These are phyloP conservation scores for Rhodotorula diobovata DNA, from an alignment of 768 basidiomycete species.

Conservation along the genomic window DNA sequence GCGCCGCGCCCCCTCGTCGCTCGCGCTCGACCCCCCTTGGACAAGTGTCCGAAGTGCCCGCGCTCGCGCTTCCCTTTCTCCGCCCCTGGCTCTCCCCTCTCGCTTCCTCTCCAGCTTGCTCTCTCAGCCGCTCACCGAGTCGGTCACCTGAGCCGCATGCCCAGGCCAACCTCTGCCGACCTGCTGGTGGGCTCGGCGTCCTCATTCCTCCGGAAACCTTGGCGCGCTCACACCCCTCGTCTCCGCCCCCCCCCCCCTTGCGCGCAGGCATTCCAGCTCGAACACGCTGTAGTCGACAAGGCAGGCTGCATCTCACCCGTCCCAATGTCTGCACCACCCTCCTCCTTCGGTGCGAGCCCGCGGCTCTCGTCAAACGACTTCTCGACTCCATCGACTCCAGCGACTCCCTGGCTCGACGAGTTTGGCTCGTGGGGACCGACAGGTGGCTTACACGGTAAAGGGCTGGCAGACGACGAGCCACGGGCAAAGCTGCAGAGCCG, in stretches of 20 bases:
- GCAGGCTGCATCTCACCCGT: neutral
- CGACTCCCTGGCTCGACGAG: neutral
- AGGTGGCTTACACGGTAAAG: neutral
- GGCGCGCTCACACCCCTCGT: neutral
- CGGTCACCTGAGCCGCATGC: neutral
- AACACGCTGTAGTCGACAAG: neutral
- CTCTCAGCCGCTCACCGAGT: neutral
- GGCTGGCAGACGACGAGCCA: neutral
- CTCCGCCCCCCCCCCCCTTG: too few species aligned
- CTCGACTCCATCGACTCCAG: neutral
- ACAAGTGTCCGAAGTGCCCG: too few species aligned
- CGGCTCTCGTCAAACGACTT: neutral
- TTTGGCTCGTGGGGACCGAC: neutral
- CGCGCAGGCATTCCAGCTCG: constrained; percentile 15
- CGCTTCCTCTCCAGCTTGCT: neutral
- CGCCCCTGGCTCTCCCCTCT: neutral
- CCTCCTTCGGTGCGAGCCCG: neutral
- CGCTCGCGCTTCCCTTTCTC: neutral
- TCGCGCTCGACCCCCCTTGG: neutral
- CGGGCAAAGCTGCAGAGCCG: neutral
- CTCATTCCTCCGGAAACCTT: neutral
- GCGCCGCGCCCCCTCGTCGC: neutral
- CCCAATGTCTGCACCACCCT: neutral
- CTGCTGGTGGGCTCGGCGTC: constrained; percentile 3
- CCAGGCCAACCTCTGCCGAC: neutral